These are phyloP conservation scores for Cytospora chrysosperma DNA, from an alignment of 2,329 filamentous ascomycete genomes.

Conservation along the genomic window DNA sequence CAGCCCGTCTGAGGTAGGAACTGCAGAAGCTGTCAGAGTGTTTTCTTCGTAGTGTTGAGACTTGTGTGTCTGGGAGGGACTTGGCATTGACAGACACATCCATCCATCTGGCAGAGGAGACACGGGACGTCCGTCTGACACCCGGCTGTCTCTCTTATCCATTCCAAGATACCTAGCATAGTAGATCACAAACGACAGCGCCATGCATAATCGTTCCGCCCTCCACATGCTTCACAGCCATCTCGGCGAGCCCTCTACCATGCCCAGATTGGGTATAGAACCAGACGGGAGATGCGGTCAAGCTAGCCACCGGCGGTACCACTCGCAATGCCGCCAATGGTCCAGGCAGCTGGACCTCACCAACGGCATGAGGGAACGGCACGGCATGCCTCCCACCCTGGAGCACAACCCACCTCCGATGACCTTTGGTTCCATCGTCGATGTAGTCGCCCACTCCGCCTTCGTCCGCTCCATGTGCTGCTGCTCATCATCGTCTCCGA, in stretches of 20 bases:
- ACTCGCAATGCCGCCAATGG: not conserved
- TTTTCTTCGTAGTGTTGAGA: not conserved
- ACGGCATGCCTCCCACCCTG: not conserved
- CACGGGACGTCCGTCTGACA: conserved; percentile 13
- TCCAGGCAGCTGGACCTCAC: not conserved
- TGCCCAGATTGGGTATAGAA: conserved; percentile 2
- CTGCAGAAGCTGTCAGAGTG: not conserved
- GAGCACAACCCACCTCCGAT: not conserved
- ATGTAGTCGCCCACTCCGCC: not conserved
- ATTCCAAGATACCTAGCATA: conserved; percentile 2
- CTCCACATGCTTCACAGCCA: not conserved
- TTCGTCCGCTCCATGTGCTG: not conserved
- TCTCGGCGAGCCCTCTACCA: not conserved
- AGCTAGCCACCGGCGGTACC: not conserved
- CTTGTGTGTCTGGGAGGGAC: not conserved
- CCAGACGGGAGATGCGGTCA: not conserved
- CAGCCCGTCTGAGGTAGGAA: not conserved
- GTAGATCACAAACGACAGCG: conserved; percentile 3
- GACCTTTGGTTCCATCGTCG: not conserved
- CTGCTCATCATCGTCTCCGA: too few relatives aligned
- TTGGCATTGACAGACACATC: not conserved
- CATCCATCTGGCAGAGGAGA: not conserved
- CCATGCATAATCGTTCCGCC: not conserved
- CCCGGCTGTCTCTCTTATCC: conserved; percentile 7
- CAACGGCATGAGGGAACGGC: not conserved